Conservation (phyloP, 176 grass and related monocot species). For the Oryza nivara region DNA sequence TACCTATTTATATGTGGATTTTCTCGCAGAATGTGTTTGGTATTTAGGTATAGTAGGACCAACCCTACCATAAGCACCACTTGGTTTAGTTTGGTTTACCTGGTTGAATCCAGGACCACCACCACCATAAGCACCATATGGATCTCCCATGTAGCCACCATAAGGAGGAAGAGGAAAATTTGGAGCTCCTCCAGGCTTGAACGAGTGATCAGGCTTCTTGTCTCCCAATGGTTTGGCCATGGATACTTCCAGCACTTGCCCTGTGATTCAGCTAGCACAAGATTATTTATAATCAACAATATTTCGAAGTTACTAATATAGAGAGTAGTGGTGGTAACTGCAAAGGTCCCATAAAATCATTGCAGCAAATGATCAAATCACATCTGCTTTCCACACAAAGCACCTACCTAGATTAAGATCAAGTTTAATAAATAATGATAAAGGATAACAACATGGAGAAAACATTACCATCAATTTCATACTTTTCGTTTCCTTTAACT, state of each 20-base stretch:
- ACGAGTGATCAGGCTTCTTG: constrained; percentile 70
- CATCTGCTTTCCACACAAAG: background rate
- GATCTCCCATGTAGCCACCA: constrained; percentile 71
- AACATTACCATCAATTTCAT: constrained; percentile 86
- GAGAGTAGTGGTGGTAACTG: background rate
- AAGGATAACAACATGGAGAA: constrained; percentile 3
- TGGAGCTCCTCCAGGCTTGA: constrained; percentile 58
- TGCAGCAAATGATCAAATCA: background rate
- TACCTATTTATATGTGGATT: too few species aligned
- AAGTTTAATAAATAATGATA: background rate
- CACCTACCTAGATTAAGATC: background rate
- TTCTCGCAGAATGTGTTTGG: background rate
- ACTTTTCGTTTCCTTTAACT: constrained; percentile 84
- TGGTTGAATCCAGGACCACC: constrained; percentile 73
- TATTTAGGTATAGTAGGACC: background rate
- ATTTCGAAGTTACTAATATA: background rate
- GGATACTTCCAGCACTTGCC: constrained; percentile 82
- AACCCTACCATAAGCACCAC: background rate
- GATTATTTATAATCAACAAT: background rate
- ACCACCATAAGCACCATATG: constrained; percentile 90
- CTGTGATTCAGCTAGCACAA: constrained; percentile 35
- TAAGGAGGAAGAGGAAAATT: constrained; percentile 63
- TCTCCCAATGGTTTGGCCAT: constrained; percentile 93
- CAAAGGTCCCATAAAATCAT: background rate
- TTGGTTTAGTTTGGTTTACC: constrained; percentile 42